A percentile compares a stretch with the other conserved stretches of the same genome.
These are phyloP conservation scores for Hyphodiscus hymeniophilus DNA, from an alignment of 495 filamentous ascomycete genomes.

Conservation along the genomic window DNA sequence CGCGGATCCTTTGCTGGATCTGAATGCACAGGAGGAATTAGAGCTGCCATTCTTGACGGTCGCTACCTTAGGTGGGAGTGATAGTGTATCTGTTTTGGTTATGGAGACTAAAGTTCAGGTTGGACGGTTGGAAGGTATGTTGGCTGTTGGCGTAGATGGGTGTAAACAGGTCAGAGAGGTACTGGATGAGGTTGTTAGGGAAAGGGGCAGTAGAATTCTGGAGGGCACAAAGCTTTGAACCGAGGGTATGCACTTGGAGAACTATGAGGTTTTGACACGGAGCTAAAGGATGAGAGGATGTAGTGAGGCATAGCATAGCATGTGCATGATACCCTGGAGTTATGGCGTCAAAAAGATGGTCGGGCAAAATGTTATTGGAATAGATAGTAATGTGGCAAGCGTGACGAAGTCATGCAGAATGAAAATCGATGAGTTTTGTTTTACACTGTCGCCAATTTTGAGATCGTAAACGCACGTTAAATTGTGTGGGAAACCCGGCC, in stretches of 20 bases:
- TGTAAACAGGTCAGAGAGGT: constrained; percentile 79
- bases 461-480: neutral
- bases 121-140: constrained; percentile 76
- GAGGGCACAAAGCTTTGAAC: constrained; percentile 25
- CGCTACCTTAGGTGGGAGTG: constrained; percentile 60
- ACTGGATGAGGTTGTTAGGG: constrained; percentile 59
- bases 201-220: constrained; percentile 56
- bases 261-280: no score
- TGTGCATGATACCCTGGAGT: constrained; percentile 15
- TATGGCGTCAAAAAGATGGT: constrained; percentile 3
- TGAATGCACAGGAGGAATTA: constrained; percentile 79
- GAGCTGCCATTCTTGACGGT: constrained; percentile 87
- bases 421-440: neutral
- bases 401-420: neutral
- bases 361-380: neutral
- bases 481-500: neutral
- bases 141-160: constrained; percentile 85
- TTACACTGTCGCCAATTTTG: no score
- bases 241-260: neutral
- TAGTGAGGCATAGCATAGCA: neutral
- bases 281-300: no score
- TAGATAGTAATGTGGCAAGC: neutral
- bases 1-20: constrained; percentile 83
- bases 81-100: constrained; percentile 68
- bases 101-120: constrained; percentile 80